Evolutionary conservation across 2,329 filamentous ascomycete species (phyloP).

Genomic region (Bretziella fagacearum): DNA sequence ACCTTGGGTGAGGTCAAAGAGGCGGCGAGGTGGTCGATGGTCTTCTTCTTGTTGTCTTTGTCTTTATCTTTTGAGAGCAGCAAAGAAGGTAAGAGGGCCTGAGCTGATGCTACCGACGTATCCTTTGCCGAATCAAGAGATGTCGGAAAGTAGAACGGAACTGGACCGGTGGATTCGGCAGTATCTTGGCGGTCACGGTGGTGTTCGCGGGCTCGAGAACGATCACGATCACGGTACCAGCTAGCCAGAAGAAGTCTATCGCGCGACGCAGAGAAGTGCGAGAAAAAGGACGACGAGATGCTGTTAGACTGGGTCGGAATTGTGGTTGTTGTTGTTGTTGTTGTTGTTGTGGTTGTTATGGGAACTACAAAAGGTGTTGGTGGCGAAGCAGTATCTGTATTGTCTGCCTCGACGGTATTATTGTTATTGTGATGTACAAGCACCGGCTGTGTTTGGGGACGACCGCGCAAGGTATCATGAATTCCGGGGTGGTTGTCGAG

Average conservation of each 20-base stretch:
- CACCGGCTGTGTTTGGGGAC: background rate
- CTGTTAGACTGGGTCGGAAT: too few species aligned
- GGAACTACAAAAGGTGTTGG: too few species aligned
- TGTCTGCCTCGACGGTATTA: too few species aligned
- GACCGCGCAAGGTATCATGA: background rate
- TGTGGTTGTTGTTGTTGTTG: too few species aligned
- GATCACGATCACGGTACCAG: conserved; percentile 6
- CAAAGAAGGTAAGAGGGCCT: background rate
- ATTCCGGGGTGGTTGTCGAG: background rate
- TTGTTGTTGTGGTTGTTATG: too few species aligned
- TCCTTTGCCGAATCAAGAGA: background rate
- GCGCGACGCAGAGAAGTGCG: conserved; percentile 6
- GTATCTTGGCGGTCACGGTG: background rate
- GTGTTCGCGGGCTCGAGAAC: background rate
- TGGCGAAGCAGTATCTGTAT: too few species aligned
- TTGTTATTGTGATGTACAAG: too few species aligned
- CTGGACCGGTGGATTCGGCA: background rate
- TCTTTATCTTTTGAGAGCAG: background rate
- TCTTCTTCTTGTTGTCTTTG: background rate
- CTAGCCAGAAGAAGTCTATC: conserved; percentile 7
- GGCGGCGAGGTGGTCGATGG: background rate
- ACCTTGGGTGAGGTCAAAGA: background rate
- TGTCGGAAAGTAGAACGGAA: background rate
- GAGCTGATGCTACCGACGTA: background rate
- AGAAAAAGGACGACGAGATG: background rate